Conservation (phyloP, 1,139 yeast genomes). For the Kodamaea ohmeri region DNA sequence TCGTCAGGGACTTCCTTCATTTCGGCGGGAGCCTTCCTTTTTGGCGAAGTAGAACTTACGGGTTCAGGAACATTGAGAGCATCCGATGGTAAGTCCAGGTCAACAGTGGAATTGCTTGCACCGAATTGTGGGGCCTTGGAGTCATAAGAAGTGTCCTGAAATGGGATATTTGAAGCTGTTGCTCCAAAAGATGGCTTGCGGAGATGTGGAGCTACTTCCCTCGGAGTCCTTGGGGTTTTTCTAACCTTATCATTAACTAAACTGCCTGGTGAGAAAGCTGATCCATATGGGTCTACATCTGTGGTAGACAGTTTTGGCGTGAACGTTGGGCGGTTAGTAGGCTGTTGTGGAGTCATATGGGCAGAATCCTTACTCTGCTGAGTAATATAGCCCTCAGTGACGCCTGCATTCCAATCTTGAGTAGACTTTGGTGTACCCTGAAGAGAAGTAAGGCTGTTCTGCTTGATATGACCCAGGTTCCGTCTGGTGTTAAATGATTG, state of each 20-base stretch:
- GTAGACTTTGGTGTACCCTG: too few species aligned
- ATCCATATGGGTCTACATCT: not conserved
- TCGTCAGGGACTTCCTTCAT: conserved; percentile 3
- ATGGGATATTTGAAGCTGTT: not conserved
- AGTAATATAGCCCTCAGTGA: too few species aligned
- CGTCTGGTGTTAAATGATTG: too few species aligned
- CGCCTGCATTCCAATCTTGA: too few species aligned
- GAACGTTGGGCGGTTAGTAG: too few species aligned
- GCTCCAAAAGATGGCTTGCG: not conserved
- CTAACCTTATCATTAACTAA: not conserved
- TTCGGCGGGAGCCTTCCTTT: not conserved
- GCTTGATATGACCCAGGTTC: too few species aligned
- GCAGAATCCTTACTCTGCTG: too few species aligned
- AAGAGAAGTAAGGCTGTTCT: too few species aligned
- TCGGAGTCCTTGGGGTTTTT: too few species aligned
- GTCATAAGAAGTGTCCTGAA: not conserved
- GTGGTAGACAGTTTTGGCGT: too few species aligned
- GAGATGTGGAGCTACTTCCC: not conserved
- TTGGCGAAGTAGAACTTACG: not conserved
- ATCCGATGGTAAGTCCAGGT: conserved; percentile 4
- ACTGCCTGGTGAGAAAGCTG: not conserved
- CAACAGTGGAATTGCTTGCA: not conserved
- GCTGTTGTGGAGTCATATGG: too few species aligned
- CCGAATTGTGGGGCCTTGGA: not conserved
- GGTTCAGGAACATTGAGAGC: conserved; percentile 2